phyloP scores from a whole-genome alignment of 257 asterid species.

The Henckelia pumila region DNA sequence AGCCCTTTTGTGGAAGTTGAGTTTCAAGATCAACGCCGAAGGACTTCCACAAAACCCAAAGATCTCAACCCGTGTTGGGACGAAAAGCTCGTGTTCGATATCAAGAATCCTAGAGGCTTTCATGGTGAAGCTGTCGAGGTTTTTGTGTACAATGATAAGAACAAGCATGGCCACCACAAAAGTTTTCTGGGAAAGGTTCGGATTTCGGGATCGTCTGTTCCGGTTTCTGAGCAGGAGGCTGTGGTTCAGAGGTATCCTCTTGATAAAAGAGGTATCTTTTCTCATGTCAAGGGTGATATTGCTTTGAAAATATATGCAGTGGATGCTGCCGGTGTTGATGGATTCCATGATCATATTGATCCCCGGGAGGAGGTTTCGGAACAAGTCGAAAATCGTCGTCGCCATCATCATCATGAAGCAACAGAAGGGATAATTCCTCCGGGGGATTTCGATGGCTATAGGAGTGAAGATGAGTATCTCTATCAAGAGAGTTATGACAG shows the following conservation, averaged over 20 bases:
- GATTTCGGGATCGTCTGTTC: constrained; percentile 65
- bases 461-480: constrained; percentile 36
- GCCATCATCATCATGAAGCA: constrained; percentile 23
- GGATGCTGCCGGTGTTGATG: constrained; percentile 24
- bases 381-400: constrained; percentile 8
- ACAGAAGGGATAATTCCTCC: constrained; percentile 32
- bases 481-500: constrained; percentile 37
- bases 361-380: constrained; percentile 22
- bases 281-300: constrained; percentile 81
- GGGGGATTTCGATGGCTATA: constrained; percentile 43
- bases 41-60: constrained; percentile 59
- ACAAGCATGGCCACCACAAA: constrained; percentile 50
- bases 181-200: constrained; percentile 78
- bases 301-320: constrained; percentile 53
- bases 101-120: constrained; percentile 46
- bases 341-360: constrained; percentile 25
- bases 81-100: constrained; percentile 58
- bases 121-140: constrained; percentile 53
- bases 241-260: constrained; percentile 71
- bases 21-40: constrained; percentile 56
- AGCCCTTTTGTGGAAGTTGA: constrained; percentile 82
- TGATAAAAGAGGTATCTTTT: constrained; percentile 81
- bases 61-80: constrained; percentile 88
- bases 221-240: constrained; percentile 63
- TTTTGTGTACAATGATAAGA: constrained; percentile 55